Evolutionary conservation across 1,284 basidiomycete genomes (phyloP).

Genomic region (Irpex lacteus): DNA sequence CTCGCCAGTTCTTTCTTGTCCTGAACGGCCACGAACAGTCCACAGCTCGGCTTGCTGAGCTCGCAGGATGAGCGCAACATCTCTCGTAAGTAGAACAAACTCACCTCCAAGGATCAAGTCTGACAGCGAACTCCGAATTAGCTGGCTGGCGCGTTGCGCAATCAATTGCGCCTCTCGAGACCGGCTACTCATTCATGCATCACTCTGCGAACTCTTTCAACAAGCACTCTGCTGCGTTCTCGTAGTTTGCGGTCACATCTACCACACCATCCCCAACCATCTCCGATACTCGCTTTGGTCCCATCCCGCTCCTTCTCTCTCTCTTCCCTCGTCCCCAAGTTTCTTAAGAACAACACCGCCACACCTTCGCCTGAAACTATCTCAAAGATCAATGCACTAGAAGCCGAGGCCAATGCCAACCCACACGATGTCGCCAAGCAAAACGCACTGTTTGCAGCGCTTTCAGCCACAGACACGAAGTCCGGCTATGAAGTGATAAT

Average conservation of each 20-base stretch:
- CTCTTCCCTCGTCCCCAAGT: constrained; percentile 41
- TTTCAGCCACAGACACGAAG: constrained; percentile 59
- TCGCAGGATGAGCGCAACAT: constrained; percentile 11
- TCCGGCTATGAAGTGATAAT: constrained; percentile 70
- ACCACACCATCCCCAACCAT: not conserved
- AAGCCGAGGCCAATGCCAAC: constrained; percentile 71
- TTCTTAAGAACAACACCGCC: constrained; percentile 35
- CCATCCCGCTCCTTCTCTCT: constrained; percentile 15
- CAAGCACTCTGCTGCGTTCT: constrained; percentile 5
- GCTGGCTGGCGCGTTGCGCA: constrained; percentile 32
- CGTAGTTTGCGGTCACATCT: not conserved
- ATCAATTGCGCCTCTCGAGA: constrained; percentile 23
- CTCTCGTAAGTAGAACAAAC: constrained; percentile 2
- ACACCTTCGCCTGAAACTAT: constrained; percentile 61
- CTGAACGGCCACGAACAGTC: not conserved
- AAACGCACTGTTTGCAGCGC: constrained; percentile 63
- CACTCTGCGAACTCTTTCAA: constrained; percentile 28
- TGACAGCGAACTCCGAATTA: constrained; percentile 10
- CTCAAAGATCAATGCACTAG: constrained; percentile 65
- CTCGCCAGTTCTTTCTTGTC: not conserved
- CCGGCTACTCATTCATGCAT: constrained; percentile 21
- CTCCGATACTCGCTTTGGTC: not conserved
- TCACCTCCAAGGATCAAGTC: too few relatives aligned
- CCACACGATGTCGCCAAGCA: constrained; percentile 69
- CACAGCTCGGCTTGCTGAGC: constrained; percentile 10